Evolutionary conservation across 2,329 filamentous ascomycete species (phyloP), one percentile per base, ranked within the genome.

Genomic region (Colletotrichum sublineola): DNA sequence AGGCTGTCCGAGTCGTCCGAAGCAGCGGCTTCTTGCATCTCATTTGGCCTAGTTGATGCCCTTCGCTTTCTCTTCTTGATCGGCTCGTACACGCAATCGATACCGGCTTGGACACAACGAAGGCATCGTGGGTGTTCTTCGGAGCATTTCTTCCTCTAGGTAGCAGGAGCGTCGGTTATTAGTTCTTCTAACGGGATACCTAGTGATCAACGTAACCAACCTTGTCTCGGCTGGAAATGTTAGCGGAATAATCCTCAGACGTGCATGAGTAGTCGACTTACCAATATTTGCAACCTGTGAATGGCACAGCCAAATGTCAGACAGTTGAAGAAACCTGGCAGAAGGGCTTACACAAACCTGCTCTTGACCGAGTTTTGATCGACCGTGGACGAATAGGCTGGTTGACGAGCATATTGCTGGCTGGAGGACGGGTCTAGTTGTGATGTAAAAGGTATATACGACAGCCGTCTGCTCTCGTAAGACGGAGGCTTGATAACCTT

Each of bases 351-450:
- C 31, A 73, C 73, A 48, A 67, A 73, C 73, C 73, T 73, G 73
- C 73, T 74, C 73, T 71, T 14, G 73, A 74, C 57, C 73, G 67
- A 58, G 71, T 74, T 63, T 74, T 74, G 48, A 73, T 66, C 52
- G 73, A 71, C 20, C 71, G 67, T 15, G 73, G 73, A 48, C 71
- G 73, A 14, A 74, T 53, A 31, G 73, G 67, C 42, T 74, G 71
- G 33, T 69, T 70, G 48, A 73, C 71, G 20, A 74, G 70, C 73
- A 74, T 74, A 31, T 18, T 71, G 31, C 42, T 44, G 18, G 57
- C 50, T 33, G 48, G 42, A 33, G 24, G 42, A 14, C 20, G 46
- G 40, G n/a, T 33, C 18, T 14, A 33, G 31, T 24, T 24, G 36
- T 9, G 20, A 24, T 36, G 46, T n/a, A 18, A 8, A 3, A 29